Base-by-base conservation (phyloP, 2,329 filamentous ascomycete species). In the Thielaviopsis ethacetica region DNA sequence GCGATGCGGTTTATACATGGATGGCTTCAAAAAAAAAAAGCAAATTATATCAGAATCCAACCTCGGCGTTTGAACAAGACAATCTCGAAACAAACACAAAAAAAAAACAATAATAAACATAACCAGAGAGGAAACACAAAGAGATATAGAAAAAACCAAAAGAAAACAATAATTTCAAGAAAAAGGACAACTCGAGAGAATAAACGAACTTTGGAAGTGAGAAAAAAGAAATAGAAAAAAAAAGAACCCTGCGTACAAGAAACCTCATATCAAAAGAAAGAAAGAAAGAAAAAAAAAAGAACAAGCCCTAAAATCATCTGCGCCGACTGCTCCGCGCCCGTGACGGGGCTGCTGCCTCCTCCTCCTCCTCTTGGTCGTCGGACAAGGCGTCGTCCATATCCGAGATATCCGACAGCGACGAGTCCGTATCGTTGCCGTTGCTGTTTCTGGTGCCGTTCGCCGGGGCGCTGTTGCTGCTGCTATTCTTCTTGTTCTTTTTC, bases 331-430 rank as follows among this genome's bases (percentile, higher is more conserved):
- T 54, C 26, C 56, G 56, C 51, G 52, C 44, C 13, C 15, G 50
- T 17, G n/a, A 19, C 6, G 50, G 30, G 9, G 21, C 38, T 53
- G 41, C 49, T 7, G 58, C 56, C 26, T 53, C 53, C 12, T 44
- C 59, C 13, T 61, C 56, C 26, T 53, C 53, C 12, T 44, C 59
- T 24, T 58, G 41, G 21, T 57, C 44, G 21, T 38, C 49, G 7
- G 57, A 56, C 21, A 57, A 22, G 30, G 52, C 51, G 13, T 54
- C 57, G n/a, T 59, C 57, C 50, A 59, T 57, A 27, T 62, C 60
- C n/a, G 54, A 62, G 19, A 59, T 59, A 9, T 62, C 57, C 17
- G 60, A 62, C 54, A 62, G 22, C 19, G 60, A 62, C n/a, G 54
- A 59, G 30, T 62, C 60, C 1, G 57, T 56, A 19, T 59, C 57